Conservation (phyloP, 2,329 filamentous ascomycete genomes). For the Shiraia bambusicola region DNA sequence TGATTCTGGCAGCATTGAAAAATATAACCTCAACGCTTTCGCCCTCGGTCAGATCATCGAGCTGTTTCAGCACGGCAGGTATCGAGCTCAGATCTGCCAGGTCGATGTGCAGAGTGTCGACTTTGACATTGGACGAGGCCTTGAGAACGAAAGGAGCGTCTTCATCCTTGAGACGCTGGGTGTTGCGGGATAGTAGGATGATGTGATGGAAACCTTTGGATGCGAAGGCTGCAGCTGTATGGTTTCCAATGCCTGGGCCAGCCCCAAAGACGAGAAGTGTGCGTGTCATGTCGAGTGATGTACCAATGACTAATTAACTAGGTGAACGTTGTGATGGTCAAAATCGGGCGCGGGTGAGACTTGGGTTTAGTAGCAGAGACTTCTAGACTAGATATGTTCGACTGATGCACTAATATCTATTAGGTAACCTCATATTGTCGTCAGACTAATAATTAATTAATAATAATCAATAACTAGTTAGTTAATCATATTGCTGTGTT, state of each 20-base stretch:
- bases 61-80: slow-evolving; percentile 43
- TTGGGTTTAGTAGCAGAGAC: too few species aligned
- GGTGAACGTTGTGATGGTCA: too few species aligned
- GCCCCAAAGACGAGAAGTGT: slow-evolving; percentile 49
- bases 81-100: slow-evolving; percentile 46
- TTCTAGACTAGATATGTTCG: too few species aligned
- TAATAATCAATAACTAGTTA: neutral
- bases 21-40: slow-evolving; percentile 51
- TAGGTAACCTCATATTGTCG: slow-evolving; percentile 3
- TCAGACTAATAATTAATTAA: neutral
- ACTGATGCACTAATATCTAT: too few species aligned
- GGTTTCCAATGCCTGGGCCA: slow-evolving; percentile 53
- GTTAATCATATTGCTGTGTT: slow-evolving; percentile 1
- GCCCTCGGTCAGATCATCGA: slow-evolving; percentile 38
- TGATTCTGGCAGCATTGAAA: slow-evolving; percentile 56
- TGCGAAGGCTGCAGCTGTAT: slow-evolving; percentile 47
- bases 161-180: slow-evolving; percentile 44
- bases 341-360: too few species aligned
- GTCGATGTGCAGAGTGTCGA: slow-evolving; percentile 51
- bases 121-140: slow-evolving; percentile 29
- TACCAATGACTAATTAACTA: neutral
- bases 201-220: slow-evolving; percentile 50
- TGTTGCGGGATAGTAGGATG: slow-evolving; percentile 52
- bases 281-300: slow-evolving; percentile 15
- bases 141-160: slow-evolving; percentile 36